Evolutionary conservation across 306 rosid genomes (phyloP).

Genomic region (Dicorynia guianensis): DNA sequence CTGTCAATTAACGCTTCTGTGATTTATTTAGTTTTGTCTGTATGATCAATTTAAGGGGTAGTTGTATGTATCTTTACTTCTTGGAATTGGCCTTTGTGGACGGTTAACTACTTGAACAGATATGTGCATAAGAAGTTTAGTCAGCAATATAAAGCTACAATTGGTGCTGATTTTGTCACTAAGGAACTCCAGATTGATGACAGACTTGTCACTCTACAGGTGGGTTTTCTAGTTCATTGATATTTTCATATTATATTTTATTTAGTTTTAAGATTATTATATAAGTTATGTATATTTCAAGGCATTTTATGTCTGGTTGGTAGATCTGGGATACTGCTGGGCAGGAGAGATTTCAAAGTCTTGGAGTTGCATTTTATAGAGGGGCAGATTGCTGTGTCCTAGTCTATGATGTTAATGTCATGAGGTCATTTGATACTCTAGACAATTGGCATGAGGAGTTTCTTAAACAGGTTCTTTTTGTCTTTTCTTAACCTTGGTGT

Average conservation of each 20-base stretch:
- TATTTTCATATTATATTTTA: slow-evolving; percentile 21
- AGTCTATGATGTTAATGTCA: slow-evolving; percentile 87
- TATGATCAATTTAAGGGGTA: slow-evolving; percentile 13
- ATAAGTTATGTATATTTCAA: slow-evolving; percentile 15
- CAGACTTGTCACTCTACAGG: slow-evolving; percentile 89
- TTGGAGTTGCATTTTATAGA: slow-evolving; percentile 91
- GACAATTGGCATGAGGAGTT: slow-evolving; percentile 98
- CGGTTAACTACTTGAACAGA: slow-evolving; percentile 58
- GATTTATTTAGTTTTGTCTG: background rate
- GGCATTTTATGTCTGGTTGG: slow-evolving; percentile 15
- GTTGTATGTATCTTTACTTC: slow-evolving; percentile 3
- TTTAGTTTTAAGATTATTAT: background rate
- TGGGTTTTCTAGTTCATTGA: slow-evolving; percentile 58
- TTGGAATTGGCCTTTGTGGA: slow-evolving; percentile 31
- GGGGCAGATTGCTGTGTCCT: slow-evolving; percentile 96
- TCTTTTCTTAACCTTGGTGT: slow-evolving; percentile 17
- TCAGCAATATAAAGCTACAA: slow-evolving; percentile 97
- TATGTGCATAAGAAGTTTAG: slow-evolving; percentile 91
- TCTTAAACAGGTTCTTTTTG: slow-evolving; percentile 77
- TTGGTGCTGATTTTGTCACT: slow-evolving; percentile 95
- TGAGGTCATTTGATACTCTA: slow-evolving; percentile 90
- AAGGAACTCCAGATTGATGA: slow-evolving; percentile 94
- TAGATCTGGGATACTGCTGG: slow-evolving; percentile 99
- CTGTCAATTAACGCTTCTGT: background rate
- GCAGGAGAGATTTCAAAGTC: slow-evolving; percentile 95